phyloP scores from a whole-genome alignment of 73 alveolate species.

The Tetrahymena borealis region DNA sequence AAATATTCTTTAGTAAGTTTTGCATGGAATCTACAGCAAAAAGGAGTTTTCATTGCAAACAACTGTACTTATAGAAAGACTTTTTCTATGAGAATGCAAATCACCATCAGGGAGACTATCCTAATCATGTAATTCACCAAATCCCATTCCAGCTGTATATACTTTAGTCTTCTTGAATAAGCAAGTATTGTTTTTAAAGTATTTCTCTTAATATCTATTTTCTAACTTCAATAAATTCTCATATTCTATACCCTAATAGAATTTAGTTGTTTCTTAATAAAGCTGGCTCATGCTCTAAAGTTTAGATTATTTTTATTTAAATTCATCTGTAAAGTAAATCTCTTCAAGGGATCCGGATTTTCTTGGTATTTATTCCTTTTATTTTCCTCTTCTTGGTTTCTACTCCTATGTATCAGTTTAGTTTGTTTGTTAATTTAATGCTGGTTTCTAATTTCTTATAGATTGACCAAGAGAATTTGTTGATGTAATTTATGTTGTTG shows the following conservation, averaged over 20 bases:
- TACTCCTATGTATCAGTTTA: too few relatives aligned
- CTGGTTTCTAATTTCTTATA: neutral
- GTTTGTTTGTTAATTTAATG: neutral
- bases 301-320: neutral
- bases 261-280: neutral
- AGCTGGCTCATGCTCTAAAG: neutral
- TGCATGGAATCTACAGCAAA: neutral
- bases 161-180: neutral
- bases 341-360: neutral
- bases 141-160: neutral
- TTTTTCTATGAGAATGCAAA: neutral
- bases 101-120: neutral
- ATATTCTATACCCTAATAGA: neutral
- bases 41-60: neutral
- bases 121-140: neutral
- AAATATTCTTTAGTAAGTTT: neutral
- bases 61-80: neutral
- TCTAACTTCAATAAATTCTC: neutral
- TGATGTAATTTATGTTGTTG: neutral
- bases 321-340: neutral
- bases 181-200: neutral
- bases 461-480: neutral
- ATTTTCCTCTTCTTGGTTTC: neutral
- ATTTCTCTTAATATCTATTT: neutral
- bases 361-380: neutral